Evolutionary conservation across 1,284 basidiomycete species (phyloP).

Genomic region (Boletus sp.): DNA sequence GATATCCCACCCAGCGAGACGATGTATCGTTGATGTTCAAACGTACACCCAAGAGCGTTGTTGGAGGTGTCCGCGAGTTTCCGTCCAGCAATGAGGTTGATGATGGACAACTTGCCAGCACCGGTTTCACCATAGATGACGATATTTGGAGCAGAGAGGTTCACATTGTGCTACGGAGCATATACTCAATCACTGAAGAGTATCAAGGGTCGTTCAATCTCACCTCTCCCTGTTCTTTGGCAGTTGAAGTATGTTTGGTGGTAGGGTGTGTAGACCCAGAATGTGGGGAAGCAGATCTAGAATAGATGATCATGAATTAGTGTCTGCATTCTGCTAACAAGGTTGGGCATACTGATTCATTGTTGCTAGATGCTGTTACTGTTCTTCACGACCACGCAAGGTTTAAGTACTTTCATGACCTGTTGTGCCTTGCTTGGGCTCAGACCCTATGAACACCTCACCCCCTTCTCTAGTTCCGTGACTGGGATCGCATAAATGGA

Average conservation of each 20-base stretch:
- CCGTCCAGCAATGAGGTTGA: constrained; percentile 7
- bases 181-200: not conserved
- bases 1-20: not conserved
- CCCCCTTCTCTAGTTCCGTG: not conserved
- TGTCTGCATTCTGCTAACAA: not conserved
- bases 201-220: not conserved
- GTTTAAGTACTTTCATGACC: not conserved
- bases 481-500: not conserved
- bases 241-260: not conserved
- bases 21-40: not conserved
- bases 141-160: not conserved
- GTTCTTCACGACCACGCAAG: not conserved
- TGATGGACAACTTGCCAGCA: constrained; percentile 10
- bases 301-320: not conserved
- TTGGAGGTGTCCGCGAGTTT: constrained; percentile 2
- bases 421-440: not conserved
- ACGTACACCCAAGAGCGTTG: constrained; percentile 1
- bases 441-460: not conserved
- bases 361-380: not conserved
- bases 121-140: constrained; percentile 9
- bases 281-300: not conserved
- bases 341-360: not conserved
- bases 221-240: not conserved
- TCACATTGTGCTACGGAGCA: not conserved
- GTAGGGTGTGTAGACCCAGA: not conserved